Percentiles rank a stretch among this genome's conserved stretches.
Evolutionary conservation across 352 stramenopile genomes (phyloP).

Genomic region (Phytopythium mirpurense): DNA sequence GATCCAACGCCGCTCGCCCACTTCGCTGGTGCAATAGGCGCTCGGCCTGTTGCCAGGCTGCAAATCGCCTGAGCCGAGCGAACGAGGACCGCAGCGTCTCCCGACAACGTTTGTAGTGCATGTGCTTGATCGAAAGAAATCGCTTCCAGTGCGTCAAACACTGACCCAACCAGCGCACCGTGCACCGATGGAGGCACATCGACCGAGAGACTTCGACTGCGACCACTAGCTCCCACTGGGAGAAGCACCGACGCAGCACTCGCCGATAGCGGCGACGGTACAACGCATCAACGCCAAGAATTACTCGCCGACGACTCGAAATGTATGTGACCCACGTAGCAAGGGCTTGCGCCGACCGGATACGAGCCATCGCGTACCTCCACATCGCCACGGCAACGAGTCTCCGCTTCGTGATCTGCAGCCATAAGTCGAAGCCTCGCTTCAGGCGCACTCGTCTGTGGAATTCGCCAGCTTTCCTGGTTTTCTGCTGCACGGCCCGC

Average conservation of each 20-base stretch:
- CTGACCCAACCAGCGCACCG: background rate
- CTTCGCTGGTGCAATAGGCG: background rate
- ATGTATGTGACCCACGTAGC: background rate
- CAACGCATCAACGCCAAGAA: background rate
- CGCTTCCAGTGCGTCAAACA: background rate
- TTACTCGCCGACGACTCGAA: background rate
- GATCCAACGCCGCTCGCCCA: background rate
- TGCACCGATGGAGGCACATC: background rate
- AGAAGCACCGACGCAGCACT: background rate
- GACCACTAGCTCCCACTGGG: slow-evolving; percentile 1
- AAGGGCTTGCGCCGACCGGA: background rate
- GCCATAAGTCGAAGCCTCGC: slow-evolving; percentile 6
- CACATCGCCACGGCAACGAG: slow-evolving; percentile 16
- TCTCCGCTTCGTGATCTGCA: slow-evolving; percentile 17
- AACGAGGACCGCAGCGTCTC: background rate
- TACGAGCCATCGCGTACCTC: slow-evolving; percentile 10
- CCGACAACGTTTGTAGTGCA: background rate
- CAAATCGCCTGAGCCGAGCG: background rate
- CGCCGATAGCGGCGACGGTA: too few relatives aligned
- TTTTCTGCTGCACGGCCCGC: slow-evolving; percentile 3
- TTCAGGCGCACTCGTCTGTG: background rate
- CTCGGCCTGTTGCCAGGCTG: too few relatives aligned
- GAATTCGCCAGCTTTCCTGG: background rate
- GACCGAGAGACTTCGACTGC: background rate
- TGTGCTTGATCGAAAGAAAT: background rate